A percentile compares a stretch with the other conserved stretches of the same genome.
Evolutionary conservation across 169 alveolate genomes (phyloP).

Genomic region (Toxoplasma gondii): DNA sequence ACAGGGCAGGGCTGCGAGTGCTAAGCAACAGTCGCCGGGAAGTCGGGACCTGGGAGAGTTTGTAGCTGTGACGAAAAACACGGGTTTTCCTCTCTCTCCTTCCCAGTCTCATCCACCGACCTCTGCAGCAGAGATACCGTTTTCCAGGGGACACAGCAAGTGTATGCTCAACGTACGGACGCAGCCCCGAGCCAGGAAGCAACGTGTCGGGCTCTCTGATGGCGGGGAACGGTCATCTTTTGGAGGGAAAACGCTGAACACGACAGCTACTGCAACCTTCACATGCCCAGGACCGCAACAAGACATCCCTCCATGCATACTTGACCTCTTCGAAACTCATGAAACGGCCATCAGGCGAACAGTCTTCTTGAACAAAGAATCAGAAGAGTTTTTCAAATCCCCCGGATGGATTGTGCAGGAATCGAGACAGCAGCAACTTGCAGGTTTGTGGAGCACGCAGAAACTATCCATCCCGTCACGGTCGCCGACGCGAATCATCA

Average conservation of each 20-base stretch:
- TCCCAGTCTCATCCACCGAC: not conserved
- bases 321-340: not conserved
- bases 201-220: not conserved
- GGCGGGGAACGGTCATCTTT: not conserved
- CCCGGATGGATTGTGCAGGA: slow-evolving; percentile 10
- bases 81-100: too few species aligned
- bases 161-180: not conserved
- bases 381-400: not conserved
- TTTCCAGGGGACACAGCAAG: not conserved
- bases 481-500: not conserved
- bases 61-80: too few species aligned
- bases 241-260: not conserved
- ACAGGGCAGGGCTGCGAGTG: too few species aligned
- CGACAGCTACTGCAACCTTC: not conserved
- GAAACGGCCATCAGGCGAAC: slow-evolving; percentile 3
- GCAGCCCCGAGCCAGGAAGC: not conserved
- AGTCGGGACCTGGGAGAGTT: too few species aligned
- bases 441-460: not conserved
- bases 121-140: not conserved
- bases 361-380: not conserved
- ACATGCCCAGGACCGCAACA: not conserved
- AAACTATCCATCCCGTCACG: not conserved
- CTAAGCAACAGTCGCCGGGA: too few species aligned
- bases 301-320: not conserved
- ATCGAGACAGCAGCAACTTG: not conserved